phyloP scores from a whole-genome alignment of 768 basidiomycete genomes.

The Rhodotorula taiwanensis region DNA sequence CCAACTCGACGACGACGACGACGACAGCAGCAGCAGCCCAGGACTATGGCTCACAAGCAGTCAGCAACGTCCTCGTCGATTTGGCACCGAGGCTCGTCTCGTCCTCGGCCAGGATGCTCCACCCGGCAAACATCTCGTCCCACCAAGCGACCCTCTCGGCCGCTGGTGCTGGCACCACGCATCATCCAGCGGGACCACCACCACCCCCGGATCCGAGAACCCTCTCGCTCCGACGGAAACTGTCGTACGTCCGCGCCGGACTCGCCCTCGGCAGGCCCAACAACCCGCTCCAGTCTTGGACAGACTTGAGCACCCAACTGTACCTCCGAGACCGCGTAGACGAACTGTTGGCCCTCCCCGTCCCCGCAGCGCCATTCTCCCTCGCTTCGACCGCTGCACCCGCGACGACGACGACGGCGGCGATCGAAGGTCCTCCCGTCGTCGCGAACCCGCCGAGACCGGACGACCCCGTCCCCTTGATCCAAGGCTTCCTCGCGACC shows the following conservation, averaged over 20 bases:
- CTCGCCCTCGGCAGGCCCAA: constrained; percentile 4
- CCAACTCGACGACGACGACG: too few relatives aligned
- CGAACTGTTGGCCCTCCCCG: constrained; percentile 30
- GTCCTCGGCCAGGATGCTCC: constrained; percentile 3
- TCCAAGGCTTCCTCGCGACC: constrained; percentile 89
- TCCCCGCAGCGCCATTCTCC: constrained; percentile 31
- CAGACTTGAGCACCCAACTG: constrained; percentile 8
- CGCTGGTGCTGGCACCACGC: too few relatives aligned
- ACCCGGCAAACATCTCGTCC: constrained; percentile 1
- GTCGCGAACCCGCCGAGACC: constrained; percentile 10
- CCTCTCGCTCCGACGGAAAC: constrained; percentile 16
- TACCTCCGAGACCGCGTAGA: constrained; percentile 38
- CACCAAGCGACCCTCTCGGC: constrained; percentile 1
- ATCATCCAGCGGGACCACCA: neutral
- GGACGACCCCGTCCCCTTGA: constrained; percentile 58
- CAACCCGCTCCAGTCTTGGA: constrained; percentile 5
- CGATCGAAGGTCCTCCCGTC: neutral
- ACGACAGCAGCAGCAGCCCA: too few relatives aligned
- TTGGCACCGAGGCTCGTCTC: constrained; percentile 17
- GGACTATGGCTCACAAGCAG: too few relatives aligned
- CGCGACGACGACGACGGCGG: too few relatives aligned
- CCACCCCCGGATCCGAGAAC: neutral
- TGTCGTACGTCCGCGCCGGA: constrained; percentile 14
- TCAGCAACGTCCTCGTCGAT: constrained; percentile 15
- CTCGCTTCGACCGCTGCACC: constrained; percentile 9